A percentile compares a stretch with the other conserved stretches of the same genome.
These are phyloP conservation scores for Neofusicoccum ribis DNA, from an alignment of 2,329 filamentous ascomycete genomes.

Conservation along the genomic window DNA sequence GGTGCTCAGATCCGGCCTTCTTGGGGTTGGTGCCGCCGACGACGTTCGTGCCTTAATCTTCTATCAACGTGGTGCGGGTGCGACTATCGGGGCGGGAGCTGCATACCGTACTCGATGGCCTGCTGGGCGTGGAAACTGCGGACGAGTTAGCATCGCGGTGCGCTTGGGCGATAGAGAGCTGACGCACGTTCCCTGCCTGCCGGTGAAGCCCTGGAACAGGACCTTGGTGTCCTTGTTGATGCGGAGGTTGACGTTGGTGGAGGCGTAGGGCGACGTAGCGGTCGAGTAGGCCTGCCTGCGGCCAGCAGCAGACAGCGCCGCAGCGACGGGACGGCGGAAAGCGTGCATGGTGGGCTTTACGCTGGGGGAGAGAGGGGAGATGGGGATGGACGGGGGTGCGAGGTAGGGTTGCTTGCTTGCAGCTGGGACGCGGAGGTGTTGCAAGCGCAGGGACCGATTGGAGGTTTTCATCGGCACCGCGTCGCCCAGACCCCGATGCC, in stretches of 20 bases:
- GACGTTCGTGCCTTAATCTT: slow-evolving; percentile 78
- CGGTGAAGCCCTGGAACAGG: slow-evolving; percentile 95
- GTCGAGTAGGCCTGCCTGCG: slow-evolving; percentile 76
- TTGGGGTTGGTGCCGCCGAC: slow-evolving; percentile 98
- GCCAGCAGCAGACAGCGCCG: slow-evolving; percentile 66
- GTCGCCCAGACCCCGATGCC: slow-evolving; percentile 10
- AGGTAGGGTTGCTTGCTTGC: slow-evolving; percentile 11
- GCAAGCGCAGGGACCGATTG: slow-evolving; percentile 19
- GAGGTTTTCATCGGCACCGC: slow-evolving; percentile 18
- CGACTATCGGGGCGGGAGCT: slow-evolving; percentile 4
- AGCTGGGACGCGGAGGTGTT: slow-evolving; percentile 19
- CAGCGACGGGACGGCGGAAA: slow-evolving; percentile 71
- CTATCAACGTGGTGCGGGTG: slow-evolving; percentile 15
- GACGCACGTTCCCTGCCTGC: slow-evolving; percentile 80
- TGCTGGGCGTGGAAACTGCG: slow-evolving; percentile 92
- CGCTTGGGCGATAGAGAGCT: not conserved
- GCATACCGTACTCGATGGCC: slow-evolving; percentile 94
- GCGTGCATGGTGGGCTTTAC: slow-evolving; percentile 71
- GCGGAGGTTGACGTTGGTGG: slow-evolving; percentile 69
- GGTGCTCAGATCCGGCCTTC: slow-evolving; percentile 89
- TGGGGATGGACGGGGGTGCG: slow-evolving; percentile 15
- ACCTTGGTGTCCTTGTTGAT: slow-evolving; percentile 94
- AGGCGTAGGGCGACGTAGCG: slow-evolving; percentile 53
- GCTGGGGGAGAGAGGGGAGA: slow-evolving; percentile 11
- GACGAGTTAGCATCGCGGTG: slow-evolving; percentile 23